Conservation (phyloP, 805 yeast species). For the Metschnikowia koreensis region DNA sequence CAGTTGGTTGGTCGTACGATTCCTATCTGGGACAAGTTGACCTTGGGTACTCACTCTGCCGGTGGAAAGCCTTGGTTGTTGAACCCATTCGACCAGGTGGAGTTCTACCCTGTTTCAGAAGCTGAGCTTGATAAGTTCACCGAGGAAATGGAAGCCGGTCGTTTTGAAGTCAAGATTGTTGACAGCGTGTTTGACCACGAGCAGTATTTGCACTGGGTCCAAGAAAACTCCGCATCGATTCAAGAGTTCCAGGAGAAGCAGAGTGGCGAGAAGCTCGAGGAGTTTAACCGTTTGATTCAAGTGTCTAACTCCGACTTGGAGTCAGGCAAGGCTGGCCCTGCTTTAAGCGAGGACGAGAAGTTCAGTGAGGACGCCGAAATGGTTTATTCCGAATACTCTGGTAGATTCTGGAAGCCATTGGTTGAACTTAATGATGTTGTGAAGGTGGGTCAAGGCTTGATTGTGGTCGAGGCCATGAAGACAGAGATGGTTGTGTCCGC, state of each 20-base stretch:
- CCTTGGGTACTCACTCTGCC: slow-evolving; percentile 63
- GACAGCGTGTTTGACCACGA: slow-evolving; percentile 82
- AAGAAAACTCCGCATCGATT: slow-evolving; percentile 69
- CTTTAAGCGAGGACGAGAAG: slow-evolving; percentile 46
- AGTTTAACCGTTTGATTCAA: slow-evolving; percentile 81
- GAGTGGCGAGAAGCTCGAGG: slow-evolving; percentile 79
- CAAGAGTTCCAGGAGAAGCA: slow-evolving; percentile 63
- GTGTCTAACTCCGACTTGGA: slow-evolving; percentile 73
- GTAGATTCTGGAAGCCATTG: slow-evolving; percentile 92
- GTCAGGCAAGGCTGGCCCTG: slow-evolving; percentile 44
- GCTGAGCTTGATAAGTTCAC: slow-evolving; percentile 69
- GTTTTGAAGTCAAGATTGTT: slow-evolving; percentile 68
- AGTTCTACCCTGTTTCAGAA: slow-evolving; percentile 89
- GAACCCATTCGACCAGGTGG: slow-evolving; percentile 90
- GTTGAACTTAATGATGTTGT: slow-evolving; percentile 78
- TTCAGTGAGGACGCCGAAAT: slow-evolving; percentile 77
- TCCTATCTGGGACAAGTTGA: slow-evolving; percentile 95
- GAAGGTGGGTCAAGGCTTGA: slow-evolving; percentile 69
- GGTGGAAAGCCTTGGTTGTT: slow-evolving; percentile 80
- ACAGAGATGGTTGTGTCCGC: slow-evolving; percentile 91
- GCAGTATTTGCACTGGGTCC: slow-evolving; percentile 75
- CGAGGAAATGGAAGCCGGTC: slow-evolving; percentile 78
- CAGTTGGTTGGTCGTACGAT: slow-evolving; percentile 95
- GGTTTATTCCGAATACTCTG: slow-evolving; percentile 94
- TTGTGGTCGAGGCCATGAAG: slow-evolving; percentile 97